Percentiles rank a stretch among this genome's conserved stretches.
Conservation (phyloP, 768 basidiomycete genomes). For the Peribolospora kevripleyi region DNA sequence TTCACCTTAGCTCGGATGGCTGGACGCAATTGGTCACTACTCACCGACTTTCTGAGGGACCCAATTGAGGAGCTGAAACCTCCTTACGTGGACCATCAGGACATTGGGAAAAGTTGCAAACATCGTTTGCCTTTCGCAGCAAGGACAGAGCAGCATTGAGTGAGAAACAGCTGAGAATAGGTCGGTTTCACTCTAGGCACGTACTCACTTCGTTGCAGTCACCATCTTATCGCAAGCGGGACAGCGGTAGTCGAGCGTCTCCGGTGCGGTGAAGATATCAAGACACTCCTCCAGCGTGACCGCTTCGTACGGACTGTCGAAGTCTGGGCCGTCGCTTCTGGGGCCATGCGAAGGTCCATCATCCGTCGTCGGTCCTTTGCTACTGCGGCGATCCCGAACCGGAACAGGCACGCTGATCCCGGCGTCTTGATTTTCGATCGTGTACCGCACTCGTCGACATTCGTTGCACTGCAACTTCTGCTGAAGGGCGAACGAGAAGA, state of each 20-base stretch:
- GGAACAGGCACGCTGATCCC: slow-evolving; percentile 53
- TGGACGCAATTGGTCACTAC: slow-evolving; percentile 13
- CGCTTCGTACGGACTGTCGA: slow-evolving; percentile 30
- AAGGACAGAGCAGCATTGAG: not conserved
- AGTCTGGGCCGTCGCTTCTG: not conserved
- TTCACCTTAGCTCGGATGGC: not conserved
- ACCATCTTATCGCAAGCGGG: slow-evolving; percentile 45
- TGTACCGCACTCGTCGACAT: slow-evolving; percentile 61
- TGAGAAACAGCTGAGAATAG: not conserved
- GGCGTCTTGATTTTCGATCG: slow-evolving; percentile 47
- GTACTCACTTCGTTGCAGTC: slow-evolving; percentile 41
- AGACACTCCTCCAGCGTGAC: slow-evolving; percentile 41
- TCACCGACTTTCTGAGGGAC: slow-evolving; percentile 78
- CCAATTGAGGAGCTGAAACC: slow-evolving; percentile 90
- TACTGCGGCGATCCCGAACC: slow-evolving; percentile 23
- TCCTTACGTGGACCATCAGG: slow-evolving; percentile 69
- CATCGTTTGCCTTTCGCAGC: slow-evolving; percentile 33
- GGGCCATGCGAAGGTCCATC: not conserved
- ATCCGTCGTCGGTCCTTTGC: slow-evolving; percentile 2
- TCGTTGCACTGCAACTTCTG: slow-evolving; percentile 60
- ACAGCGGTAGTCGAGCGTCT: slow-evolving; percentile 58
- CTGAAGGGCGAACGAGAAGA: slow-evolving; percentile 61
- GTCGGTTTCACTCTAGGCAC: not conserved
- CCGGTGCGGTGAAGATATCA: slow-evolving; percentile 30
- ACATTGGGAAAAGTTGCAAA: slow-evolving; percentile 75